A percentile compares a stretch with the other conserved stretches of the same genome.
Evolutionary conservation across 2,329 filamentous ascomycete species (phyloP).

Genomic region (Dothistroma pini): DNA sequence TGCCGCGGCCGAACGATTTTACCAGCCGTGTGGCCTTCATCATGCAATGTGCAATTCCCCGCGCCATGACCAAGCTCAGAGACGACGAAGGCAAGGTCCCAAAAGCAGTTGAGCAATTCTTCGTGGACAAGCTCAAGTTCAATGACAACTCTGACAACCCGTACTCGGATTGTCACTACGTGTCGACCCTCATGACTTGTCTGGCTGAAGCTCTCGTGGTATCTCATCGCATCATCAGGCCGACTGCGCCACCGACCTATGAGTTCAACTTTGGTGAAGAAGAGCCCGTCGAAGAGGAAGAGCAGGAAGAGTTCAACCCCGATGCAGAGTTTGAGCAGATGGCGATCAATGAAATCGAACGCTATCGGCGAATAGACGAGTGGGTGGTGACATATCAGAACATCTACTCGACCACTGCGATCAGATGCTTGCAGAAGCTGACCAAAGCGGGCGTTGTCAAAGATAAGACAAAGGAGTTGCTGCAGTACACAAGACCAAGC

Average conservation of each 20-base stretch:
- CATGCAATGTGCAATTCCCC: constrained; percentile 77
- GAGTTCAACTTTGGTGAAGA: constrained; percentile 42
- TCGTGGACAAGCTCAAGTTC: constrained; percentile 83
- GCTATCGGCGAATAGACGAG: constrained; percentile 62
- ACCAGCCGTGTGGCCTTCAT: constrained; percentile 79
- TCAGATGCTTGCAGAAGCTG: constrained; percentile 57
- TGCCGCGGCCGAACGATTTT: constrained; percentile 88
- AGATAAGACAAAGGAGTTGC: constrained; percentile 53
- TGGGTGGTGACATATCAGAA: constrained; percentile 65
- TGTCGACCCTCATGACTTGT: constrained; percentile 71
- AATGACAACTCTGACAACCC: constrained; percentile 91
- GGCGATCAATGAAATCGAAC: constrained; percentile 59
- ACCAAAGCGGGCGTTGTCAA: constrained; percentile 53
- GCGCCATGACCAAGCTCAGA: constrained; percentile 73
- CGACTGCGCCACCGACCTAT: constrained; percentile 19
- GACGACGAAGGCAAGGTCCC: constrained; percentile 74
- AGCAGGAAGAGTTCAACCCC: constrained; percentile 42
- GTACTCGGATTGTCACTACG: constrained; percentile 85
- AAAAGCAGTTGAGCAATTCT: constrained; percentile 71
- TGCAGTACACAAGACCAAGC: constrained; percentile 58
- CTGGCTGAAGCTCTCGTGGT: constrained; percentile 54
- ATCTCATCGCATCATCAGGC: constrained; percentile 29
- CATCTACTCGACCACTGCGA: constrained; percentile 58
- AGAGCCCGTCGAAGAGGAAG: constrained; percentile 48
- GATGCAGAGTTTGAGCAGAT: constrained; percentile 54